Percentiles rank a stretch among this genome's conserved stretches.
These are phyloP conservation scores for Vitis amurensis DNA, from an alignment of 164 flowering plant species.

Conservation along the genomic window DNA sequence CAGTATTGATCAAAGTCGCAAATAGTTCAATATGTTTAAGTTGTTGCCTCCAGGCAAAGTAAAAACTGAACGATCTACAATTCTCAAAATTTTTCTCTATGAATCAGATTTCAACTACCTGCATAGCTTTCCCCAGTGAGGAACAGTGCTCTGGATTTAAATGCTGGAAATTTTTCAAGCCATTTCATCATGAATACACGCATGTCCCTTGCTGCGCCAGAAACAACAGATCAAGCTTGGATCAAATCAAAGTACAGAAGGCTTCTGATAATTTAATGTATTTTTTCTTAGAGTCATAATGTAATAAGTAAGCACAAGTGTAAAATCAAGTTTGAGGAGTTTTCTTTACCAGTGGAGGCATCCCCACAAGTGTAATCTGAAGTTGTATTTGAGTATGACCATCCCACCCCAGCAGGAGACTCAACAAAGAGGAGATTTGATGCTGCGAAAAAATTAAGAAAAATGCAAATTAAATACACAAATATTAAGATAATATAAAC, in stretches of 20 bases:
- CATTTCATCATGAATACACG: slow-evolving; percentile 62
- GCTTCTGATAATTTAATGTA: not conserved
- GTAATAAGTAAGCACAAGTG: too few species aligned
- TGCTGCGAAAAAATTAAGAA: slow-evolving; percentile 35
- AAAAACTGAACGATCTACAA: too few species aligned
- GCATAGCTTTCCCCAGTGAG: slow-evolving; percentile 99
- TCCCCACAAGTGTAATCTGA: slow-evolving; percentile 82
- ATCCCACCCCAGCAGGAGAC: slow-evolving; percentile 98
- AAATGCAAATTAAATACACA: not conserved
- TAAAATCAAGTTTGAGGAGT: not conserved
- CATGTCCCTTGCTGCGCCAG: slow-evolving; percentile 79
- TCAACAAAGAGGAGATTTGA: slow-evolving; percentile 93
- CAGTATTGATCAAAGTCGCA: not conserved
- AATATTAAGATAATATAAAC: not conserved
- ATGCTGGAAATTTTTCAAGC: slow-evolving; percentile 79
- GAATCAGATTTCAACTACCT: slow-evolving; percentile 39
- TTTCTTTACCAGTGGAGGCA: slow-evolving; percentile 61
- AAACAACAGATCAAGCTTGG: slow-evolving; percentile 6
- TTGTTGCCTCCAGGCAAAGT: too few species aligned
- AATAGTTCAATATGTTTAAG: not conserved
- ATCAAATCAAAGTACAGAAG: not conserved
- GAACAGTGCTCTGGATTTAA: slow-evolving; percentile 60
- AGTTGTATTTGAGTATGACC: slow-evolving; percentile 92
- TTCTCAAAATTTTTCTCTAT: not conserved
- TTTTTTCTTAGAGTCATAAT: too few species aligned